Percentiles rank a stretch among this genome's conserved stretches.
phyloP scores from a whole-genome alignment of 768 basidiomycete species.

The Sporobolomyces roseus region DNA sequence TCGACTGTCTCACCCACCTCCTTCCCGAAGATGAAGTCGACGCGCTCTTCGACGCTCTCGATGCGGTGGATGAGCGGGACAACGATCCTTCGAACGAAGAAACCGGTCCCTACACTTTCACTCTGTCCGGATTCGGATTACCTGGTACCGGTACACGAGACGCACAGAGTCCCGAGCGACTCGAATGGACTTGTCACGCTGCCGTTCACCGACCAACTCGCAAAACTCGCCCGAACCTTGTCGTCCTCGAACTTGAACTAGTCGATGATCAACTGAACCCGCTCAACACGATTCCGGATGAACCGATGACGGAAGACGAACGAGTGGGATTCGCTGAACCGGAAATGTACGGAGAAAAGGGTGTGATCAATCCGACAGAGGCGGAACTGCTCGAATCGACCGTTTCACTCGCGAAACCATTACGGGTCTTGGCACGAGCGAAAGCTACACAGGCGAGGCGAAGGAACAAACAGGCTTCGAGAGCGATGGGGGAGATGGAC shows the following conservation, averaged over 20 bases:
- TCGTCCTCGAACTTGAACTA: constrained; percentile 72
- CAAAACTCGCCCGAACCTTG: constrained; percentile 20
- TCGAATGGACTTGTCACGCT: constrained; percentile 67
- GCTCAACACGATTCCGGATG: constrained; percentile 49
- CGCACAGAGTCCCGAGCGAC: constrained; percentile 49
- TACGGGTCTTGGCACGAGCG: constrained; percentile 67
- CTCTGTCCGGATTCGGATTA: constrained; percentile 66
- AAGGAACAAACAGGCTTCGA: constrained; percentile 6
- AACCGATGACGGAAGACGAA: constrained; percentile 26
- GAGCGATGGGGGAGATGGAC: constrained; percentile 60
- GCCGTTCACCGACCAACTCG: constrained; percentile 58
- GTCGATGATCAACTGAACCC: constrained; percentile 69
- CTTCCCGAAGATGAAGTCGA: constrained; percentile 65
- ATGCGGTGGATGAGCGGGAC: constrained; percentile 59
- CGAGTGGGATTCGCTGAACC: constrained; percentile 22
- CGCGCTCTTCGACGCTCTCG: constrained; percentile 68
- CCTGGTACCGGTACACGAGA: constrained; percentile 55
- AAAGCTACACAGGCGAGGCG: constrained; percentile 8
- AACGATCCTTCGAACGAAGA: constrained; percentile 47
- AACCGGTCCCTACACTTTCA: constrained; percentile 62
- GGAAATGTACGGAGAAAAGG: constrained; percentile 38
- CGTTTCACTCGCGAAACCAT: constrained; percentile 62
- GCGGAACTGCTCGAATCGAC: constrained; percentile 54
- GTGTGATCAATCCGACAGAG: constrained; percentile 34
- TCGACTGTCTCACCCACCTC: constrained; percentile 68